A percentile compares a stretch with the other conserved stretches of the same genome.
phyloP scores from a whole-genome alignment of 2,329 filamentous ascomycete genomes.

The Colletotrichum sojae region DNA sequence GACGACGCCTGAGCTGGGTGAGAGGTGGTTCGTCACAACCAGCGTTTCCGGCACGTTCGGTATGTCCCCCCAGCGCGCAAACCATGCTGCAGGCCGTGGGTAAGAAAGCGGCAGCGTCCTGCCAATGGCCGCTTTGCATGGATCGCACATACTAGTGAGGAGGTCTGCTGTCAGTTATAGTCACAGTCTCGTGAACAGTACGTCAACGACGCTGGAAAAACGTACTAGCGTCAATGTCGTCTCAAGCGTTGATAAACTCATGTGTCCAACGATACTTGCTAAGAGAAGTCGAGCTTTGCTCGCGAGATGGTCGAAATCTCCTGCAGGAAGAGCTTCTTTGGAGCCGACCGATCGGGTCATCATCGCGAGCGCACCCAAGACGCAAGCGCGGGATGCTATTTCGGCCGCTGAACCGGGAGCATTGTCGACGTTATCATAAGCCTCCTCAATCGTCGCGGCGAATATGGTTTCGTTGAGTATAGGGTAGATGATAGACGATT shows the following conservation, averaged over 20 bases:
- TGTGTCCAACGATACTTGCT: background rate
- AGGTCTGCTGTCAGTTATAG: background rate
- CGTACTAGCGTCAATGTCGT: background rate
- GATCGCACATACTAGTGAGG: background rate
- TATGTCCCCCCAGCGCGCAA: constrained; percentile 3
- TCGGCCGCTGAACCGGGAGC: background rate
- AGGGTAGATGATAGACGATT: background rate
- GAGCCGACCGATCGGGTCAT: background rate
- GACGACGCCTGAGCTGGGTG: background rate
- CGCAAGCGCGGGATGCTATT: background rate
- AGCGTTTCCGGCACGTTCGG: background rate
- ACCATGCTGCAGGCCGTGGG: constrained; percentile 13
- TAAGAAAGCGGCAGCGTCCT: constrained; percentile 5
- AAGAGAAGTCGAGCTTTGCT: background rate
- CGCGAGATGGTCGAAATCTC: background rate
- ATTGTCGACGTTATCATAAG: background rate
- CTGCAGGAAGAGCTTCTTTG: background rate
- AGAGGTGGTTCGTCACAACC: background rate
- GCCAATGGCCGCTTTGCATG: constrained; percentile 9
- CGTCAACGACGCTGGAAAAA: background rate
- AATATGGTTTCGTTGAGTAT: constrained; percentile 7
- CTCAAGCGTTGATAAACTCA: background rate
- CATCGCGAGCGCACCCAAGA: background rate
- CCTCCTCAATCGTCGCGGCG: background rate
- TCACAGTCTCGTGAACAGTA: too few species aligned